These are phyloP conservation scores for Fusarium pseudocircinatum DNA, from an alignment of 2,329 filamentous ascomycete genomes.

Conservation along the genomic window DNA sequence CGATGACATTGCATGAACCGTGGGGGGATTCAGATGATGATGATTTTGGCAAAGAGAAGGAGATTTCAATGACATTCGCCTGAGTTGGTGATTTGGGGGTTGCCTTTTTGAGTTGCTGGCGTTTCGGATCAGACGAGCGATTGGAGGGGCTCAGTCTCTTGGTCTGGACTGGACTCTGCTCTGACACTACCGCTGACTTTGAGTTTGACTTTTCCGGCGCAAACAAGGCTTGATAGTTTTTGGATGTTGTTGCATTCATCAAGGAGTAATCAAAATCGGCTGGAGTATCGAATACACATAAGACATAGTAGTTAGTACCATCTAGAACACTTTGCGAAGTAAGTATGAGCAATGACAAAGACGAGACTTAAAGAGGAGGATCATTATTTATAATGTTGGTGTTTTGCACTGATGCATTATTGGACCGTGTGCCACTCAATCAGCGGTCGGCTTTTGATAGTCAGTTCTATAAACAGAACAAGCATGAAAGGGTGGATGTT, in stretches of 20 bases:
- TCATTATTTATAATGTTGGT: slow-evolving; percentile 2
- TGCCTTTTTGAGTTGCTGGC: slow-evolving; percentile 14
- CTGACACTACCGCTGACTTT: not conserved
- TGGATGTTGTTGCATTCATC: slow-evolving; percentile 31
- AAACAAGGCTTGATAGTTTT: slow-evolving; percentile 14
- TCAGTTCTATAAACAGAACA: slow-evolving; percentile 32
- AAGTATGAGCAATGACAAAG: slow-evolving; percentile 19
- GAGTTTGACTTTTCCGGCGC: slow-evolving; percentile 9
- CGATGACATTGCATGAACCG: slow-evolving; percentile 65
- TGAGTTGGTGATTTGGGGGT: slow-evolving; percentile 46
- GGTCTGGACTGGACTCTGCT: not conserved
- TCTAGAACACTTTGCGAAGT: slow-evolving; percentile 13
- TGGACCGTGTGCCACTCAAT: slow-evolving; percentile 1
- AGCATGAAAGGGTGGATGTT: slow-evolving; percentile 9
- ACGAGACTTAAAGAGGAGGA: slow-evolving; percentile 1
- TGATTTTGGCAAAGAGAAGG: slow-evolving; percentile 76
- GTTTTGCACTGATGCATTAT: not conserved
- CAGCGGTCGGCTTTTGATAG: not conserved
- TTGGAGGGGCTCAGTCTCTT: not conserved
- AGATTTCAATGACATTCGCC: slow-evolving; percentile 86
- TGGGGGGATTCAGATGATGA: slow-evolving; percentile 77
- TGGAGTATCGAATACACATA: slow-evolving; percentile 21
- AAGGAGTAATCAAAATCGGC: slow-evolving; percentile 18
- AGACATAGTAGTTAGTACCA: slow-evolving; percentile 17
- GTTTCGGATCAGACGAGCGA: slow-evolving; percentile 14